Evolutionary conservation across 2,329 filamentous ascomycete genomes (phyloP), one percentile per base, ranked within the genome.

Genomic region (Dryadomyces sulphureus): DNA sequence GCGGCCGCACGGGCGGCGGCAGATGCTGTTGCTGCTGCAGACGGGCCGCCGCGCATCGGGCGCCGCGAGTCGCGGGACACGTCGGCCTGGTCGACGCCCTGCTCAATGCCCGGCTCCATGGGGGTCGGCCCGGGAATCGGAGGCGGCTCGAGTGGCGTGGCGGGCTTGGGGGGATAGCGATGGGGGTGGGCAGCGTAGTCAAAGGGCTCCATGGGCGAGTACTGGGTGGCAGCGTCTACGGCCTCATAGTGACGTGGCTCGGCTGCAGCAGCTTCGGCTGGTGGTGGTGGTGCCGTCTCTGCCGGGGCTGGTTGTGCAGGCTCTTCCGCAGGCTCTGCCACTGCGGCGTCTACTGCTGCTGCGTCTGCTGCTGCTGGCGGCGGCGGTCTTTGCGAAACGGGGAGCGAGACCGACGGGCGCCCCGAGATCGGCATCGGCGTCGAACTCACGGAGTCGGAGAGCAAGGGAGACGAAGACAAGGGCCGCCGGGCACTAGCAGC

Each of bases 161-260:
- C 38, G 36, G 34, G 32, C 14, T 27, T 16, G 4, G 40, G 45
- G 32, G 45, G 19, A 21, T 44, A 43, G 22, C 47, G 45, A 21
- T 22, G 47, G 30, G 45, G 48, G 14, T 44, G 35, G 19, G 52
- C 44, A 30, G 55, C 60, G 52, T 65, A 64, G 53, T 66, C 60
- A 53, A 66, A 63, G 35, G 62, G 62, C 56, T 69, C 66, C 65
- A 67, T 69, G 38, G 67, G 66, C 55, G 66, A 69, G 53, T 69
- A 69, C 54, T 70, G 67, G 20, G 66, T 69, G 42, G 63, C 65
- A 44, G 65, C 66, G 55, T 70, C 67, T 55, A 34, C 40, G 59
- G 50, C 63, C 60, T 38, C 50, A 52, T 50, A 47, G 30, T 27
- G 46, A 19, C 30, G 22, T 11, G 19, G 22, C 24, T 22, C 2